Percentiles rank a stretch among this genome's conserved stretches.
These are phyloP conservation scores for Nemania abortiva DNA, from an alignment of 2,329 filamentous ascomycete genomes.

Conservation along the genomic window DNA sequence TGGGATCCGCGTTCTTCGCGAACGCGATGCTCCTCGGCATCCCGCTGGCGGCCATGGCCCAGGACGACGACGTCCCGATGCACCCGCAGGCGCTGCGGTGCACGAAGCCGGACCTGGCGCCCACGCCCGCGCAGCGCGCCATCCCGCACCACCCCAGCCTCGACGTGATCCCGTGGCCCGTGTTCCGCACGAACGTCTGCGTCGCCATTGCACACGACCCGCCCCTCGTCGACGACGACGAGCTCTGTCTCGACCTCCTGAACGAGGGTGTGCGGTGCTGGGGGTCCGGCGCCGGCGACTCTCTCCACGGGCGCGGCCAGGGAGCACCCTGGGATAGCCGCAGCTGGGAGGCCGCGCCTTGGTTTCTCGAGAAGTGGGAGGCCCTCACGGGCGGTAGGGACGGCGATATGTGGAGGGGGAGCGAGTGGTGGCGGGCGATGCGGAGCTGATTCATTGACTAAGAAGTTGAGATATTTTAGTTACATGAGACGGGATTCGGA, in stretches of 20 bases:
- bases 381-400: slow-evolving; percentile 44
- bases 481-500: not conserved
- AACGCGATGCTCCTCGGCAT: slow-evolving; percentile 26
- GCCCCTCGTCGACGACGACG: slow-evolving; percentile 40
- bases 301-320: slow-evolving; percentile 32
- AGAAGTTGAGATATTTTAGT: not conserved
- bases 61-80: slow-evolving; percentile 21
- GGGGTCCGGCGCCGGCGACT: slow-evolving; percentile 39
- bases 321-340: slow-evolving; percentile 49
- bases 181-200: slow-evolving; percentile 44
- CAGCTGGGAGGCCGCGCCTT: slow-evolving; percentile 48
- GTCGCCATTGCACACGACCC: slow-evolving; percentile 9
- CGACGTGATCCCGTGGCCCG: slow-evolving; percentile 47
- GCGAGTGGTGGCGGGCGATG: slow-evolving; percentile 46
- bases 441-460: slow-evolving; percentile 19
- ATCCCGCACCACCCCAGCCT: slow-evolving; percentile 43
- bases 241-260: slow-evolving; percentile 44
- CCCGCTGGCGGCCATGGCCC: slow-evolving; percentile 5
- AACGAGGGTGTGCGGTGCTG: slow-evolving; percentile 46
- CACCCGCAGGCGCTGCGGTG: slow-evolving; percentile 29
- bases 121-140: slow-evolving; percentile 43
- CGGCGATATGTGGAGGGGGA: slow-evolving; percentile 46
- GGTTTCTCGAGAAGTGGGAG: slow-evolving; percentile 49
- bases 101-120: slow-evolving; percentile 41
- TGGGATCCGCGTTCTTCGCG: slow-evolving; percentile 17